A percentile compares a stretch with the other conserved stretches of the same genome.
Conservation (phyloP, 192 early-diverging fungal species). For the Podila epigama region DNA sequence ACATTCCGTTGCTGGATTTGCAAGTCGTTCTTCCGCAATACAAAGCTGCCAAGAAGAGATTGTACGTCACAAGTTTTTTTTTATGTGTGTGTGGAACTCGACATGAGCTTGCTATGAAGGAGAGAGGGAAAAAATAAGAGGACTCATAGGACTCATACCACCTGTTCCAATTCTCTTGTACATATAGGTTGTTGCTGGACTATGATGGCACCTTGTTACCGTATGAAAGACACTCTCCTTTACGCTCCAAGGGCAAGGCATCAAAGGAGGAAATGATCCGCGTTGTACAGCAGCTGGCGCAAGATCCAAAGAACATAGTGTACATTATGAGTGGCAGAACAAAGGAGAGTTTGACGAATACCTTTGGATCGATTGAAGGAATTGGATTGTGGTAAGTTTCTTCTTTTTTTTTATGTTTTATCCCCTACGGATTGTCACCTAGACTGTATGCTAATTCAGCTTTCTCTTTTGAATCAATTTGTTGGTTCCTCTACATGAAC, state of each 20-base stretch:
- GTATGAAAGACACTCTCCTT: conserved; percentile 56
- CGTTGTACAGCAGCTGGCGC: conserved; percentile 58
- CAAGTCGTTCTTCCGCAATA: conserved; percentile 33
- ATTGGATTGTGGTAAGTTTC: conserved; percentile 63
- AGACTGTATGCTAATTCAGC: too few relatives aligned
- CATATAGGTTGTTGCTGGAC: conserved; percentile 61
- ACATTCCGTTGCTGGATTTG: conserved; percentile 55
- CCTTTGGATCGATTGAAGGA: conserved; percentile 68
- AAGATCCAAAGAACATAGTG: conserved; percentile 72
- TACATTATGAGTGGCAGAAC: conserved; percentile 83
- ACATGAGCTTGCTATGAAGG: too few relatives aligned
- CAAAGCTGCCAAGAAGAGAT: conserved; percentile 38
- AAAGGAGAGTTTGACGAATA: conserved; percentile 64
- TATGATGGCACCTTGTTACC: conserved; percentile 78
- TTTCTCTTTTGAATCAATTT: too few relatives aligned
- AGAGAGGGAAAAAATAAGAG: too few relatives aligned
- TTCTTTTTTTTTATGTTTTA: background rate
- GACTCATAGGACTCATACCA: too few relatives aligned
- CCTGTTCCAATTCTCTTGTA: too few relatives aligned
- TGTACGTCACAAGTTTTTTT: too few relatives aligned
- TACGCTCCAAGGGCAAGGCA: conserved; percentile 44
- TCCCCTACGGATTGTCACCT: too few relatives aligned
- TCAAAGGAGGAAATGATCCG: conserved; percentile 68
- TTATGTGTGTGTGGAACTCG: too few relatives aligned
- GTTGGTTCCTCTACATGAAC: too few relatives aligned